These are phyloP conservation scores for Basipetospora chlamydospora DNA, from an alignment of 2,329 filamentous ascomycete species.

Conservation along the genomic window DNA sequence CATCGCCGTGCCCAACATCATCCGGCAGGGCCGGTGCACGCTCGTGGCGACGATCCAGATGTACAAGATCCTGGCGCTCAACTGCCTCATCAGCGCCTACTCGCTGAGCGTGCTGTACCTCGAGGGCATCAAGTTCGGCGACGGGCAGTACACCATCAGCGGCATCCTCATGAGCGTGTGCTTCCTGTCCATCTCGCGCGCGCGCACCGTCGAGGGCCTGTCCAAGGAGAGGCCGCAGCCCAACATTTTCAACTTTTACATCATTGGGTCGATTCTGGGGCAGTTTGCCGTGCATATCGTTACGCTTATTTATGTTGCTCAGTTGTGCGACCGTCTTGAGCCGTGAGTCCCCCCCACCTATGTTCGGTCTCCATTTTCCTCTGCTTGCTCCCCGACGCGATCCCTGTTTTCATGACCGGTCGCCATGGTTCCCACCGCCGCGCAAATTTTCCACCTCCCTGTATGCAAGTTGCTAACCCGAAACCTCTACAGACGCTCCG, in stretches of 20 bases:
- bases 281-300: conserved; percentile 94
- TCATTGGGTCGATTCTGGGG: conserved; percentile 91
- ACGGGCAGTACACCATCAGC: conserved; percentile 95
- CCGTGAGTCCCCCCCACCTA: conserved; percentile 45
- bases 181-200: conserved; percentile 96
- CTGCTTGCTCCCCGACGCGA: too few relatives aligned
- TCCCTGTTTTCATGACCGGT: too few relatives aligned
- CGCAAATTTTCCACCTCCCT: too few relatives aligned
- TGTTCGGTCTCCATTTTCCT: not conserved
- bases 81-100: conserved; percentile 96
- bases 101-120: conserved; percentile 91
- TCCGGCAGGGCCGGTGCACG: conserved; percentile 92
- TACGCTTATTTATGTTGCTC: conserved; percentile 86
- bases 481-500: conserved; percentile 27
- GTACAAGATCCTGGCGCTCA: conserved; percentile 98
- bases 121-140: conserved; percentile 97
- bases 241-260: conserved; percentile 98
- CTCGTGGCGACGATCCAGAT: conserved; percentile 98
- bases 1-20: conserved; percentile 93
- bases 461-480: too few relatives aligned
- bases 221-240: conserved; percentile 96
- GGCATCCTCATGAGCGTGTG: conserved; percentile 99
- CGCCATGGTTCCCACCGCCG: too few relatives aligned
- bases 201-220: conserved; percentile 84
- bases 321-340: conserved; percentile 71